phyloP scores from a whole-genome alignment of 2,329 filamentous ascomycete species.

The Fusarium brevicatenulatum region DNA sequence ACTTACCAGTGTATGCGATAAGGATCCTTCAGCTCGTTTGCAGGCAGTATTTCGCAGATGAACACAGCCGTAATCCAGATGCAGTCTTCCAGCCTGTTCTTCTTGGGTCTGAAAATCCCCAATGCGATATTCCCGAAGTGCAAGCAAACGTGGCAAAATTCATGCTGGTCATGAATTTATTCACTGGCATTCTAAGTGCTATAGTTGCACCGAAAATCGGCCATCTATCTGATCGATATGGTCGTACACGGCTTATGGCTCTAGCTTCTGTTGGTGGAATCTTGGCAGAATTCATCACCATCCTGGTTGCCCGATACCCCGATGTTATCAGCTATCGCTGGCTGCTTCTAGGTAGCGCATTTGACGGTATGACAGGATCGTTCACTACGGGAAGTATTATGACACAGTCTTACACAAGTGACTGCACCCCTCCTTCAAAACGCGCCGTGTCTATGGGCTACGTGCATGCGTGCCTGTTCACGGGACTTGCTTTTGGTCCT shows the following conservation, averaged over 20 bases:
- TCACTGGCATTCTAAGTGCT: conserved; percentile 81
- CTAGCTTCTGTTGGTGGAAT: conserved; percentile 80
- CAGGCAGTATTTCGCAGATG: conserved; percentile 80
- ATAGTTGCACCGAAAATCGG: conserved; percentile 85
- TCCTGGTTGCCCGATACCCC: conserved; percentile 80
- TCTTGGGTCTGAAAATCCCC: conserved; percentile 75
- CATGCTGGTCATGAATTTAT: conserved; percentile 77
- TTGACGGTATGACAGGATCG: conserved; percentile 88
- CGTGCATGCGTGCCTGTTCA: conserved; percentile 88
- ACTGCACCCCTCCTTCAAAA: conserved; percentile 83
- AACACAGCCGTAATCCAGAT: conserved; percentile 65
- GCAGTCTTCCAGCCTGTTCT: conserved; percentile 72
- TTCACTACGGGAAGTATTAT: conserved; percentile 84
- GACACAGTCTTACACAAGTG: conserved; percentile 86
- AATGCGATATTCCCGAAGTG: conserved; percentile 83
- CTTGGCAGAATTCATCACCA: conserved; percentile 77
- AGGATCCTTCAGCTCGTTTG: conserved; percentile 85
- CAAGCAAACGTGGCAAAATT: conserved; percentile 82
- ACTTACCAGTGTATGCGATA: conserved; percentile 29
- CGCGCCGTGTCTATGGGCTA: conserved; percentile 88
- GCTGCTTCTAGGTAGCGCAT: conserved; percentile 78
- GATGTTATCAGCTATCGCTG: conserved; percentile 79
- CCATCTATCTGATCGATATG: conserved; percentile 85
- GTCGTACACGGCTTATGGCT: conserved; percentile 78
- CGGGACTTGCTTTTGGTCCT: conserved; percentile 88